Conservation (phyloP, 768 basidiomycete species). For the Trametes maxima region DNA sequence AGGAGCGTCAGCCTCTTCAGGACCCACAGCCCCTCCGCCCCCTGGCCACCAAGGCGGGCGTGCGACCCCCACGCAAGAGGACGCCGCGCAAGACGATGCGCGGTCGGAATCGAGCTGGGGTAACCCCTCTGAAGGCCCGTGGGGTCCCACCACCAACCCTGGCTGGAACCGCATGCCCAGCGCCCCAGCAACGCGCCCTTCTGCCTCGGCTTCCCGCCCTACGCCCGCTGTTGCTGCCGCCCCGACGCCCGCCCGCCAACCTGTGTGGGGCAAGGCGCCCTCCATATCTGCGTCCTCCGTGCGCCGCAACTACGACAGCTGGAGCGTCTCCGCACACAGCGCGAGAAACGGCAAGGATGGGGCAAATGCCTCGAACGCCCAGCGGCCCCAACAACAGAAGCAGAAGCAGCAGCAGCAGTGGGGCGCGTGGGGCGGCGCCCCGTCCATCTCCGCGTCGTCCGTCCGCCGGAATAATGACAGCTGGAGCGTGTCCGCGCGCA, state of each 20-base stretch:
- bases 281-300: conserved; percentile 10
- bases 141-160: not conserved
- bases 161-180: no score
- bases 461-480: conserved; percentile 18
- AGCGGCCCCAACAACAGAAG: not conserved
- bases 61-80: not conserved
- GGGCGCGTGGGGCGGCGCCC: conserved; percentile 13
- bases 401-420: not conserved
- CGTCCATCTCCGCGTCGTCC: conserved; percentile 15
- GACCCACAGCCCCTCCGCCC: not conserved
- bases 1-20: not conserved
- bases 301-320: conserved; percentile 14
- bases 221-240: not conserved
- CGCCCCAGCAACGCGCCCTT: not conserved
- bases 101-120: conserved; percentile 7
- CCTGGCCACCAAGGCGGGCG: not conserved
- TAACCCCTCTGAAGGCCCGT: conserved; percentile 6
- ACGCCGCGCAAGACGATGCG: not conserved
- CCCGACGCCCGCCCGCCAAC: not conserved
- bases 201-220: not conserved
- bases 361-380: not conserved
- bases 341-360: not conserved
- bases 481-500: conserved; percentile 9
- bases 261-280: conserved; percentile 12
- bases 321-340: not conserved